These are phyloP conservation scores for Penicillium occitanis DNA, from an alignment of 2,329 filamentous ascomycete species.

Conservation along the genomic window DNA sequence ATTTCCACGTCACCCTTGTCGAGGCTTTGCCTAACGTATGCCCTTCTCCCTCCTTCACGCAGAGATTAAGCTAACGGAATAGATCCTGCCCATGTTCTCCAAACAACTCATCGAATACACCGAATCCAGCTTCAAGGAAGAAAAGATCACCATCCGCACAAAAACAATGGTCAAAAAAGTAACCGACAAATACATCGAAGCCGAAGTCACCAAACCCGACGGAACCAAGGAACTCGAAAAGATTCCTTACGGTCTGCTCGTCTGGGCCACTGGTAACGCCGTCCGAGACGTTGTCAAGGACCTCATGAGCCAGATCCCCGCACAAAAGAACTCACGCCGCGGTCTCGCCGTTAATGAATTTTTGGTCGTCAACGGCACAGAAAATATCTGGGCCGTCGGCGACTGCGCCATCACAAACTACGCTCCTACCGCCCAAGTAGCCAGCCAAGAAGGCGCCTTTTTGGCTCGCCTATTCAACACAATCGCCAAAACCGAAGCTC, in stretches of 20 bases:
- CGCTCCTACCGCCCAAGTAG: conserved; percentile 94
- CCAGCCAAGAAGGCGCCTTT: conserved; percentile 92
- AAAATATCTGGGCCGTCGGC: conserved; percentile 96
- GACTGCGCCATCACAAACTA: conserved; percentile 98
- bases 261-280: conserved; percentile 98
- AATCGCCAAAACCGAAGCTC: conserved; percentile 88
- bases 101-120: conserved; percentile 99
- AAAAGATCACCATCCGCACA: conserved; percentile 94
- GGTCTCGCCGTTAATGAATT: conserved; percentile 98
- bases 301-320: conserved; percentile 86
- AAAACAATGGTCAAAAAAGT: conserved; percentile 99
- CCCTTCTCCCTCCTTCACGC: not conserved
- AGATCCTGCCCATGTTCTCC: conserved; percentile 90
- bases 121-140: conserved; percentile 97
- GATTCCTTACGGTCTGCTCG: conserved; percentile 91
- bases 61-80: conserved; percentile 17
- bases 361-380: conserved; percentile 93
- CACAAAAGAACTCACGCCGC: conserved; percentile 91
- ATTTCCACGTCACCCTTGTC: conserved; percentile 96
- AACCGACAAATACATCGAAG: conserved; percentile 88
- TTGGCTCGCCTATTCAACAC: conserved; percentile 96
- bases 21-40: conserved; percentile 87
- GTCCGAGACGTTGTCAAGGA: conserved; percentile 86
- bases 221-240: conserved; percentile 77
- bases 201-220: conserved; percentile 76